phyloP scores from a whole-genome alignment of 169 alveolate species.

The Plasmodium inui region DNA sequence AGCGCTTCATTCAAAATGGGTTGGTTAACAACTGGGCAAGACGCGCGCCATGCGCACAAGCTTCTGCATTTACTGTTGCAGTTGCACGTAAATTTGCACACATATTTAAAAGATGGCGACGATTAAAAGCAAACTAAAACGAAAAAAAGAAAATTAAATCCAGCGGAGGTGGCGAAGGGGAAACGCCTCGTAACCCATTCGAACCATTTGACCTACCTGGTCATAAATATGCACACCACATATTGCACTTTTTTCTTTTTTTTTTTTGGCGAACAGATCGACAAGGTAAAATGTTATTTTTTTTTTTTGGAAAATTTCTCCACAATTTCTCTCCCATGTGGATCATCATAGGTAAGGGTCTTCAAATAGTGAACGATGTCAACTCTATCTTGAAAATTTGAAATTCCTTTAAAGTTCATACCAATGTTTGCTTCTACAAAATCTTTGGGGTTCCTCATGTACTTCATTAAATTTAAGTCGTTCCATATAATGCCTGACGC shows the following conservation, averaged over 20 bases:
- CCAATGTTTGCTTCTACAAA: slow-evolving; percentile 82
- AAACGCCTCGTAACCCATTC: background rate
- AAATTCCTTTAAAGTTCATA: slow-evolving; percentile 85
- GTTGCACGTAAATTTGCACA: background rate
- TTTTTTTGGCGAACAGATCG: background rate
- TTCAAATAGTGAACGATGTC: slow-evolving; percentile 86
- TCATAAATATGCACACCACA: background rate
- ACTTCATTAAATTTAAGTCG: slow-evolving; percentile 87
- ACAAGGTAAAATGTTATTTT: background rate
- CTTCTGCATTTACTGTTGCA: too few species aligned
- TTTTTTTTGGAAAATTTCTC: slow-evolving; percentile 72
- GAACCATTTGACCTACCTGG: background rate
- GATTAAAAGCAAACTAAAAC: background rate
- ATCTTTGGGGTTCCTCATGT: slow-evolving; percentile 86
- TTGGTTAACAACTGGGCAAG: background rate
- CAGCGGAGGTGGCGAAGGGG: background rate
- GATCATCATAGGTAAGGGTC: slow-evolving; percentile 84
- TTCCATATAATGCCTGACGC: slow-evolving; percentile 87
- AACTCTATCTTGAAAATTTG: slow-evolving; percentile 87
- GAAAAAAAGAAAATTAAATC: slow-evolving; percentile 3
- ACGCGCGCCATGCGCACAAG: background rate
- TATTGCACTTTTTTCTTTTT: background rate
- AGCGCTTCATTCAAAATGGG: too few species aligned
- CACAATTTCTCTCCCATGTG: slow-evolving; percentile 78
- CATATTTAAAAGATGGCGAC: background rate